These are phyloP conservation scores for Cotoneaster glaucophyllus DNA, from an alignment of 306 rosid genomes.

Conservation along the genomic window DNA sequence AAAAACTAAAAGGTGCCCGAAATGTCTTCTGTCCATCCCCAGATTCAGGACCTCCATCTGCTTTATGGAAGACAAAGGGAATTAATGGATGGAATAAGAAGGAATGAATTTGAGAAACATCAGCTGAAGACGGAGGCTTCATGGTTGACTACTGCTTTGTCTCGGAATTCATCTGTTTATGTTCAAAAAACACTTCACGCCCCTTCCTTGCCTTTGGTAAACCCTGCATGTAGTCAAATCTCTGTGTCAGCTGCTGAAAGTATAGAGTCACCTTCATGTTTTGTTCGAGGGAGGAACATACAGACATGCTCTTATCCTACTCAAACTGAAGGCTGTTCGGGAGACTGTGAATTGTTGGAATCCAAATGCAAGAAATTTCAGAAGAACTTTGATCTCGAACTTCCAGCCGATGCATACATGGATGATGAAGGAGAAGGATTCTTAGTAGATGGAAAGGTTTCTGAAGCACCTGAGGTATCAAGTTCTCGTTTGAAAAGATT, in stretches of 20 bases:
- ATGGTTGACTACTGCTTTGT: conserved; percentile 27
- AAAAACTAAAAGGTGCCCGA: background rate
- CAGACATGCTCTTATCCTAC: conserved; percentile 19
- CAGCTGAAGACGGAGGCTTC: conserved; percentile 32
- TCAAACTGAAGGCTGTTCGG: conserved; percentile 21
- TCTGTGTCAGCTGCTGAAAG: conserved; percentile 26
- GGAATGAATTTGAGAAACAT: conserved; percentile 32
- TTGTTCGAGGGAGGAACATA: conserved; percentile 31
- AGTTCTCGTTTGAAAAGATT: conserved; percentile 30
- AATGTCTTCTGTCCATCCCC: conserved; percentile 27
- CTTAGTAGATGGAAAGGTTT: conserved; percentile 27
- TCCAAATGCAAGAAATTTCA: conserved; percentile 44
- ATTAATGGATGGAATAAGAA: conserved; percentile 50
- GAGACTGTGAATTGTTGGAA: conserved; percentile 25
- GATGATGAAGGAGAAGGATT: conserved; percentile 41
- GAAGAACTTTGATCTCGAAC: conserved; percentile 74
- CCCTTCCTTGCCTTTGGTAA: conserved; percentile 34
- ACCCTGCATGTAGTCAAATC: conserved; percentile 20
- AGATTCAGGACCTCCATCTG: conserved; percentile 83
- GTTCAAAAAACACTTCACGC: conserved; percentile 20
- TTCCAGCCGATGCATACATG: conserved; percentile 65
- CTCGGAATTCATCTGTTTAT: conserved; percentile 24
- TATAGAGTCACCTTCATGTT: conserved; percentile 26
- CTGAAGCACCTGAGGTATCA: conserved; percentile 25
- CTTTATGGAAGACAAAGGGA: conserved; percentile 70